Base-by-base conservation (phyloP, 352 stramenopile genomes). In the Phytophthora constricta region DNA sequence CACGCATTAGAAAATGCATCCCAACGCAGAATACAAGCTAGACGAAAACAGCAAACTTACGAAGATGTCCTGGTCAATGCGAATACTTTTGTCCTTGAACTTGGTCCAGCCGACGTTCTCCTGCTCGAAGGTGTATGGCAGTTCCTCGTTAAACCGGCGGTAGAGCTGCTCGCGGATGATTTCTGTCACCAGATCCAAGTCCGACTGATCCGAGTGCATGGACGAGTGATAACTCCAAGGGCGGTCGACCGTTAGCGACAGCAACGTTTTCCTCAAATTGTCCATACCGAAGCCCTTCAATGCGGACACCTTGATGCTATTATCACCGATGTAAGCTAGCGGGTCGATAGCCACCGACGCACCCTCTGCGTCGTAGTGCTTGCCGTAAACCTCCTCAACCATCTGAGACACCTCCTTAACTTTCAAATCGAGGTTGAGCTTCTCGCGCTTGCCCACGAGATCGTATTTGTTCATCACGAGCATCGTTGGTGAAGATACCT, bases 151-250 rank as follows among this genome's bases (percentile, higher is more conserved):
- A 57, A 92, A 95, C 52, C 88, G 86, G n/a, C 84, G 68, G 62
- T 90, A 96, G 48, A 96, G 80, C 71, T 96, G 93, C 51, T 93
- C 88, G 23, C 88, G 86, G 55, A 96, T 96, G 71, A 96, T 96
- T 62, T 96, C 88, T 10, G 73, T 90, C 56, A 96, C 88, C 28
- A 96, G 68, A 20, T 93, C 86, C 51, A 96, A 58, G 53, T 95
- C 87, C 3, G 86, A 94, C 62, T 87, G 71, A 39, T 93, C 84
- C 51, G 88, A 95, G 76, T 89, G 89, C 70, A 94, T 90, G 1
- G 84, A 92, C 57, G 88, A 96, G 68, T 95, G 86, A 62, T 92
- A 96, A 61, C 81, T 90, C 81, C 88, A 96, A 33, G 82, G 77
- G 7, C 86, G 74, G n/a, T 91, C 76, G 5, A 95, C 84, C 0